Base-by-base conservation (phyloP, 2,329 filamentous ascomycete genomes). In the Plectosphaerella plurivora region DNA sequence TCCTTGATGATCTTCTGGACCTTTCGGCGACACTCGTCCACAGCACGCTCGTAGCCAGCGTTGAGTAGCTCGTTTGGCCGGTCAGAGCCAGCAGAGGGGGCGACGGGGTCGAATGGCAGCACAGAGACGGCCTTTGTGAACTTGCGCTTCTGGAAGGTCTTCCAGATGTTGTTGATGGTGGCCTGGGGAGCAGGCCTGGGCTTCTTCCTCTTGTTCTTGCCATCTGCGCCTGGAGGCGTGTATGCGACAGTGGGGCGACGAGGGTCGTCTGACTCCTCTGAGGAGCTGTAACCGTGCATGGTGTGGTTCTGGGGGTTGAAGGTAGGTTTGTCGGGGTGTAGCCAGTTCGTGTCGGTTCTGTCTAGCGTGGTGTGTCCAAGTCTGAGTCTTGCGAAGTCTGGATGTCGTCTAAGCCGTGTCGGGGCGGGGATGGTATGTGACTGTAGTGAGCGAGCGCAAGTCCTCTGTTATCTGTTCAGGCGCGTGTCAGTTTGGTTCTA, bases 151-250 rank as follows among this genome's bases (percentile, higher is more conserved):
- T 75, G 76, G 59, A 85, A 84, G 22, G 73, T 76, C 62, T 77
- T 77, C 86, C 86, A 89, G 55, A 86, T 83, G 53, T 78, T 77
- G 64, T 88, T 83, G 64, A 89, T 86, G 54, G 76, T 78, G 61
- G 83, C 77, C 64, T 89, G 86, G 1, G 86, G 85, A 1, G 86
- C 84, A 14, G 81, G 73, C 57, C 79, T 76, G 61, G 77, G 73
- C 69, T 78, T 81, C 63, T 81, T 81, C 60, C 76, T 78, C 65
- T 81, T 82, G 62, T 82, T 80, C 60, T 82, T 75, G 25, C 73
- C 68, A 45, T 69, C 69, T 66, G 48, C 57, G 69, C 48, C 54
- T 67, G 37, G 62, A 59, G 47, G 69, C 63, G 6, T 70, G 70
- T 18, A 33, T 64, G 66, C 10, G 60, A 55, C 9, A 63, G 64